These are phyloP conservation scores for Grosmannia penicillata DNA, from an alignment of 2,329 filamentous ascomycete genomes.

Conservation along the genomic window DNA sequence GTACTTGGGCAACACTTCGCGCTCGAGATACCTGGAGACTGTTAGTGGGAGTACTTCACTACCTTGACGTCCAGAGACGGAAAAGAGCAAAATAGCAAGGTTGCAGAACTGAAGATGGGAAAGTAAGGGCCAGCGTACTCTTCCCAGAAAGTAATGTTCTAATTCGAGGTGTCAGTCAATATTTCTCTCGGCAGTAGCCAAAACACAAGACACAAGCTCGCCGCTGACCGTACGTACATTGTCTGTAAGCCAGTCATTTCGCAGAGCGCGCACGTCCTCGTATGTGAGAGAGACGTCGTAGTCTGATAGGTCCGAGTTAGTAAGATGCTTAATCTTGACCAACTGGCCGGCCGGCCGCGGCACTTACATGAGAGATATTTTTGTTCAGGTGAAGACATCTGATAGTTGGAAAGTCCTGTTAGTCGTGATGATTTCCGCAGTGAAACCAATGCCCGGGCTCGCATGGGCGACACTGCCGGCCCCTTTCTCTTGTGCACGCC, in stretches of 20 bases:
- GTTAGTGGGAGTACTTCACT: neutral
- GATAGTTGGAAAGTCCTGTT: constrained; percentile 7
- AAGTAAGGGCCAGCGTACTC: too few species aligned
- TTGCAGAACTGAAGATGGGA: too few species aligned
- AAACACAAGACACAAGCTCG: neutral
- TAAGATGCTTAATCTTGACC: neutral
- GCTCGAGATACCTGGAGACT: constrained; percentile 58
- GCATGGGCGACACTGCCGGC: neutral
- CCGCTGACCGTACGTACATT: constrained; percentile 45
- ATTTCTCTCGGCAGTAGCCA: neutral
- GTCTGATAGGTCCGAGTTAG: too few species aligned
- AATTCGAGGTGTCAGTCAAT: neutral
- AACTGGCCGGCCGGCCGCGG: neutral
- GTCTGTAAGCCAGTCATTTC: constrained; percentile 91
- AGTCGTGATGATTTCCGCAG: constrained; percentile 7
- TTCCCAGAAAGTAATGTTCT: constrained; percentile 97
- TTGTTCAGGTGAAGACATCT: constrained; percentile 22
- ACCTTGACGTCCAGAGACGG: neutral
- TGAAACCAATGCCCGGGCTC: neutral
- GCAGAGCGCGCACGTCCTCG: constrained; percentile 78
- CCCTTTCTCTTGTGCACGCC: constrained; percentile 2
- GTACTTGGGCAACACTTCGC: constrained; percentile 67
- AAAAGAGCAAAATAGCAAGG: neutral
- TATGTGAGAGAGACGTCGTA: constrained; percentile 46
- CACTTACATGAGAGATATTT: constrained; percentile 22